Percentiles rank a stretch among this genome's conserved stretches.
These are phyloP conservation scores for Didymella arachidicola DNA, from an alignment of 2,329 filamentous ascomycete genomes.

Conservation along the genomic window DNA sequence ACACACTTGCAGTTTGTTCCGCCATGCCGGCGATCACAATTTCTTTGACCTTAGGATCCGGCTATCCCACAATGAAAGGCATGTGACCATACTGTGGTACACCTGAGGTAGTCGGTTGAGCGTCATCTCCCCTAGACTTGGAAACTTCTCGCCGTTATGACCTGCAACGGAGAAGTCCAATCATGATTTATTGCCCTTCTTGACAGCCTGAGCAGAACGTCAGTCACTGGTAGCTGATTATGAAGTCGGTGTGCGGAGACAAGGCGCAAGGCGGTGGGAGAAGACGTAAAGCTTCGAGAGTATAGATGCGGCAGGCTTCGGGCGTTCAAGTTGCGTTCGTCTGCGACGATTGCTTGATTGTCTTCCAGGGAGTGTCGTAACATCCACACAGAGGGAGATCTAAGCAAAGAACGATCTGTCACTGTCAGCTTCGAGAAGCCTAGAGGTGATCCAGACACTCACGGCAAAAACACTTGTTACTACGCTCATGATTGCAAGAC, in stretches of 20 bases:
- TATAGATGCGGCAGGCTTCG: neutral
- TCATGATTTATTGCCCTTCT: constrained; percentile 1
- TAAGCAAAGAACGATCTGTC: neutral
- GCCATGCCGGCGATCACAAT: constrained; percentile 15
- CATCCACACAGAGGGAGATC: neutral
- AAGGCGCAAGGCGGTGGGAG: neutral
- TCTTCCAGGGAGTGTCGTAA: neutral
- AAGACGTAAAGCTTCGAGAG: neutral
- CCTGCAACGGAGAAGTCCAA: constrained; percentile 17
- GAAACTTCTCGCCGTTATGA: constrained; percentile 18
- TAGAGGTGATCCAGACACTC: neutral
- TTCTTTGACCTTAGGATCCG: constrained; percentile 16
- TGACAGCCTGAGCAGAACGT: neutral
- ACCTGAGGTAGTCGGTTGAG: constrained; percentile 18
- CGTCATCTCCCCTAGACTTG: constrained; percentile 15
- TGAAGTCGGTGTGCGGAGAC: neutral
- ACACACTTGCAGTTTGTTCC: constrained; percentile 22
- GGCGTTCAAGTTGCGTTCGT: neutral
- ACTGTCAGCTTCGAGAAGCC: neutral
- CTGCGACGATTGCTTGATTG: neutral
- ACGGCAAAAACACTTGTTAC: neutral
- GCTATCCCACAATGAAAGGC: constrained; percentile 17
- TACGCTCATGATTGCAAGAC: neutral
- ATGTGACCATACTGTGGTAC: constrained; percentile 9
- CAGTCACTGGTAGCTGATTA: neutral